Conservation (phyloP, 352 stramenopile genomes). For the Phytophthora foliorum region DNA sequence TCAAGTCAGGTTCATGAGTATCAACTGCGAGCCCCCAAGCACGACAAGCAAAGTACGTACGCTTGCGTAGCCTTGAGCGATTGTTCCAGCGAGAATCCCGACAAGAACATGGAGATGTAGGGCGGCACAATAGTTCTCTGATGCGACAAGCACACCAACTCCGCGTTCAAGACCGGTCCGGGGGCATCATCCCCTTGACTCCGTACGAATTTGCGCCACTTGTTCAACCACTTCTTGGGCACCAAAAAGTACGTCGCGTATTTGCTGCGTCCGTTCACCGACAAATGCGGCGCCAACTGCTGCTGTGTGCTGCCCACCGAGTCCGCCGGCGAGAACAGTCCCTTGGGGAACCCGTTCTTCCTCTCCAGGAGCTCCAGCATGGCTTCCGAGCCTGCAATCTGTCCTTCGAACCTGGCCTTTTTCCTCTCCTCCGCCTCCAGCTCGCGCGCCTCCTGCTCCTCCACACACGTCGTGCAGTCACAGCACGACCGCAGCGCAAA, state of each 20-base stretch:
- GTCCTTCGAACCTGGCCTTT: slow-evolving; percentile 66
- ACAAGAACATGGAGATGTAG: slow-evolving; percentile 91
- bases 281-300: slow-evolving; percentile 60
- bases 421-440: slow-evolving; percentile 63
- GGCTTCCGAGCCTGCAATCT: slow-evolving; percentile 71
- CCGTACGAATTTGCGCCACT: slow-evolving; percentile 82
- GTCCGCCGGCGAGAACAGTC: slow-evolving; percentile 73
- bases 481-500: slow-evolving; percentile 58
- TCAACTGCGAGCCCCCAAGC: background rate
- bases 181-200: slow-evolving; percentile 65
- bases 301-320: slow-evolving; percentile 29
- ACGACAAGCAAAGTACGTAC: slow-evolving; percentile 43
- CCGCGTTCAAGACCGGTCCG: slow-evolving; percentile 81
- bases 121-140: slow-evolving; percentile 81
- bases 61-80: slow-evolving; percentile 79
- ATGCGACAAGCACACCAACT: slow-evolving; percentile 85
- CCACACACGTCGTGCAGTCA: slow-evolving; percentile 69
- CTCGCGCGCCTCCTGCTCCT: slow-evolving; percentile 64
- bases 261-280: slow-evolving; percentile 58
- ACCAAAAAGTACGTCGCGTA: slow-evolving; percentile 81
- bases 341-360: slow-evolving; percentile 82
- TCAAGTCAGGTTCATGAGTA: background rate
- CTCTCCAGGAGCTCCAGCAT: slow-evolving; percentile 80
- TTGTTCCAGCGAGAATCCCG: slow-evolving; percentile 81
- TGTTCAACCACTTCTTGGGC: slow-evolving; percentile 86